These are phyloP conservation scores for Tuber umbilicatum DNA, from an alignment of 495 filamentous ascomycete species.

Conservation along the genomic window DNA sequence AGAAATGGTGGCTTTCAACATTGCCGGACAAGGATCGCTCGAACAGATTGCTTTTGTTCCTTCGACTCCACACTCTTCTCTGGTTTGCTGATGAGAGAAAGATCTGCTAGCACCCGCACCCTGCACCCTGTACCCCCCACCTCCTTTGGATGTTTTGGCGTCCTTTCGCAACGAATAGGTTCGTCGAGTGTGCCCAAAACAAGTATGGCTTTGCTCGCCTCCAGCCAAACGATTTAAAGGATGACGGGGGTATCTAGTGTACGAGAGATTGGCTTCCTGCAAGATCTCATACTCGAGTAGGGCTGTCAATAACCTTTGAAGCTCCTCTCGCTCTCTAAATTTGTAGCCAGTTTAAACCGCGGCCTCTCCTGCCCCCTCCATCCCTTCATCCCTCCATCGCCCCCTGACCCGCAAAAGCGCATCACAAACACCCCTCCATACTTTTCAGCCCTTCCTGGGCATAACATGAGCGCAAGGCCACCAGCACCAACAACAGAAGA, in stretches of 20 bases:
- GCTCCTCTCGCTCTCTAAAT: constrained; percentile 8
- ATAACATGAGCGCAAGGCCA: constrained; percentile 22
- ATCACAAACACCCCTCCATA: not conserved
- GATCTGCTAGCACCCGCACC: constrained; percentile 1
- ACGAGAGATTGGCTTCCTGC: constrained; percentile 32
- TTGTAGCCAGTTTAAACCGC: constrained; percentile 4
- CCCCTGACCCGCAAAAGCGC: constrained; percentile 8
- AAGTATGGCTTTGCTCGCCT: constrained; percentile 4
- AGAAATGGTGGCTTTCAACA: not conserved
- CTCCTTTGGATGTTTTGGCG: constrained; percentile 3
- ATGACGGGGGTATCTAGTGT: constrained; percentile 22
- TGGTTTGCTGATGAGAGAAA: constrained; percentile 1
- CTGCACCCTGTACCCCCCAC: not conserved
- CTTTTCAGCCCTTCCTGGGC: constrained; percentile 11
- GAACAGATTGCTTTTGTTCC: not conserved
- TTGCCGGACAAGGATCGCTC: not conserved
- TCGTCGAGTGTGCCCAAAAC: not conserved
- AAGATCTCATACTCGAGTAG: constrained; percentile 29
- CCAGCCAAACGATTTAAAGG: constrained; percentile 9
- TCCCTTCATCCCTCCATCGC: constrained; percentile 12
- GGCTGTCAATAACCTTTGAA: constrained; percentile 23
- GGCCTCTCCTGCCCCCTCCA: constrained; percentile 13
- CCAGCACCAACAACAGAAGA: constrained; percentile 23
- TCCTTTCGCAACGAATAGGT: not conserved
- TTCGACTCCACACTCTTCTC: not conserved